Base-by-base conservation (phyloP, 164 flowering plant genomes). In the Sextonia rubra region DNA sequence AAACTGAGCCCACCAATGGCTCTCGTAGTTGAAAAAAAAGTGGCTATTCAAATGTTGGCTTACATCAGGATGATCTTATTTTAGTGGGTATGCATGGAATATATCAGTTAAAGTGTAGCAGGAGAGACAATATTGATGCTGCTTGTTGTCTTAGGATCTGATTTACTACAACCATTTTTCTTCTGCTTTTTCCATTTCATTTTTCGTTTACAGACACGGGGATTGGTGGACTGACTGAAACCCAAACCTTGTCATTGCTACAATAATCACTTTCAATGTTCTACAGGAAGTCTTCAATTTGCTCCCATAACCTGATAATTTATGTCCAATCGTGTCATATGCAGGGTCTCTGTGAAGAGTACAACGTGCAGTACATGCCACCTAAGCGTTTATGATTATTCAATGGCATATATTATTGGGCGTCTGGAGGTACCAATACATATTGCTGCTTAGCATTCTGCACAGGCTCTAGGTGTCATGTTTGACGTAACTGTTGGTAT, bases 331-430 rank as follows among this genome's bases (percentile, higher is more conserved):
- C 60, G 49, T 52, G 44, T 52, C 7, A 52, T 52, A 23, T 73
- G 81, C 86, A 85, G 90, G 65, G 72, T 55, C 37, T 85, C 60
- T 87, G 88, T 58, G 82, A 83, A 62, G 88, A 87, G 1, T 82
- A 78, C 73, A 80, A 77, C 1, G 85, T 83, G 67, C 84, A 71
- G 3, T 87, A 87, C 69, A 81, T 80, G 18, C 85, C 86, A n/a
- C 90, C 90, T 55, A 85, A 82, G 32, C 37, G 44, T 7, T 30
- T 29, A 15, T 64, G 67, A 64, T 64, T 20, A 20, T 12, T 18
- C 18, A 32, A 7, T 27, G 29, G 47, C 37, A 64, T 27, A 29
- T 22, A 15, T 20, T 52, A 20, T 52, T 20, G 17, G n/a, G 20
- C 3, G 7, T 12, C 20, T 20, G 14, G 58, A 52, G 58, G 58